Evolutionary conservation across 2,329 filamentous ascomycete genomes (phyloP).

Genomic region (Phialophora expanda): DNA sequence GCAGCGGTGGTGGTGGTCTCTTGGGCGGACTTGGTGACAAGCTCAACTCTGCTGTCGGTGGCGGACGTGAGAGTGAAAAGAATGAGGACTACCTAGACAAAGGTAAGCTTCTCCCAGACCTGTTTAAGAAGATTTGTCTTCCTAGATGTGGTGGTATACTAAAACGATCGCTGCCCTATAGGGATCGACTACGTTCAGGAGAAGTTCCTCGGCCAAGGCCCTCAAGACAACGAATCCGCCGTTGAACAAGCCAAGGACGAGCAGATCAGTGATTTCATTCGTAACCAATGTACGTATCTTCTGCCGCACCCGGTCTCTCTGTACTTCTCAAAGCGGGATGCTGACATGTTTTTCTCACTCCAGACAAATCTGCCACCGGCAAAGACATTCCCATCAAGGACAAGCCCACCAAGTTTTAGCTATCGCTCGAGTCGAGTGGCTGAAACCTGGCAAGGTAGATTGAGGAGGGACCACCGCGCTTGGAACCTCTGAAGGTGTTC

Average conservation of each 20-base stretch:
- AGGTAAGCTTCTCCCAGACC: constrained; percentile 54
- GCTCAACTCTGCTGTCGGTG: constrained; percentile 73
- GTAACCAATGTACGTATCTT: constrained; percentile 51
- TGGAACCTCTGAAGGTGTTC: not conserved
- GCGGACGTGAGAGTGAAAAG: constrained; percentile 75
- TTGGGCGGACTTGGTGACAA: constrained; percentile 69
- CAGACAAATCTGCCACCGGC: constrained; percentile 72
- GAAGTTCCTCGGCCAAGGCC: constrained; percentile 70
- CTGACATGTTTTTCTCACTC: constrained; percentile 3
- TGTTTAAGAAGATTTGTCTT: not conserved
- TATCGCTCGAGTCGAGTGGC: not conserved
- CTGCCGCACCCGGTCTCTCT: not conserved
- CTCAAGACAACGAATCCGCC: constrained; percentile 74
- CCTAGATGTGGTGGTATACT: not conserved
- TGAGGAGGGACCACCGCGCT: not conserved
- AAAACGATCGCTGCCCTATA: constrained; percentile 44
- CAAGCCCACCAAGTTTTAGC: constrained; percentile 59
- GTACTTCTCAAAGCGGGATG: not conserved
- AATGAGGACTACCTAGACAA: constrained; percentile 85
- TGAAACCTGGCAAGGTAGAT: not conserved
- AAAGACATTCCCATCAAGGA: constrained; percentile 72
- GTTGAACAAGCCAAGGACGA: constrained; percentile 84
- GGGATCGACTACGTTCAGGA: constrained; percentile 80
- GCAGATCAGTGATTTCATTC: constrained; percentile 74
- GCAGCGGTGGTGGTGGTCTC: constrained; percentile 46